Percentiles rank a stretch among this genome's conserved stretches.
phyloP scores from a whole-genome alignment of 2,329 filamentous ascomycete genomes.

The Neurospora sp. region DNA sequence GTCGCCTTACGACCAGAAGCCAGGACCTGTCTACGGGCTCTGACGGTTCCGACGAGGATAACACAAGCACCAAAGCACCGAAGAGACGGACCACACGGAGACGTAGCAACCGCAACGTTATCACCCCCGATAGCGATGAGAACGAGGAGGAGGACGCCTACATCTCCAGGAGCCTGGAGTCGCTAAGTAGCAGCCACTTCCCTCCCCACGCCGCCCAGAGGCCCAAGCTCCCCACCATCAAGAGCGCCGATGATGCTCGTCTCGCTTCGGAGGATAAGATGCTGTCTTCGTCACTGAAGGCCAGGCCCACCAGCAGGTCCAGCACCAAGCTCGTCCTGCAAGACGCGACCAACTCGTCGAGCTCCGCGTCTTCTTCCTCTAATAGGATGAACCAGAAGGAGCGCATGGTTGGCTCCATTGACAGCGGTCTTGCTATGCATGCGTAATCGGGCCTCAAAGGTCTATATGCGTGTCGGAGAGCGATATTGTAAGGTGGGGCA shows the following conservation, averaged over 20 bases:
- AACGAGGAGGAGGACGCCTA: constrained; percentile 23
- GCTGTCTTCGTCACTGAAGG: neutral
- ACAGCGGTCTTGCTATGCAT: neutral
- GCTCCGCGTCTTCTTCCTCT: neutral
- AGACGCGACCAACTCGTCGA: neutral
- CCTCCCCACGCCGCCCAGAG: constrained; percentile 28
- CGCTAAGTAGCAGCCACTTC: constrained; percentile 19
- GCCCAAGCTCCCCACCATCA: constrained; percentile 37
- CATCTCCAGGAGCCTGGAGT: constrained; percentile 14
- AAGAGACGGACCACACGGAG: constrained; percentile 8
- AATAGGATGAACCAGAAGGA: neutral
- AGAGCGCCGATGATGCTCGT: constrained; percentile 26
- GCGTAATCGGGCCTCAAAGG: neutral
- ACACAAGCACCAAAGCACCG: neutral
- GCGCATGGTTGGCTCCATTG: neutral
- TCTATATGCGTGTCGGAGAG: neutral
- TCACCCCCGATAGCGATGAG: constrained; percentile 19
- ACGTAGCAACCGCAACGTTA: constrained; percentile 6
- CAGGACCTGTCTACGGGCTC: constrained; percentile 20
- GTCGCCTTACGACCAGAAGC: constrained; percentile 17
- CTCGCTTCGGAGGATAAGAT: constrained; percentile 4
- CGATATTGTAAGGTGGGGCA: neutral
- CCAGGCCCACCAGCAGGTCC: neutral
- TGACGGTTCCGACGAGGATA: constrained; percentile 15
- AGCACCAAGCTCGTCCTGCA: neutral